Evolutionary conservation across 495 filamentous ascomycete genomes (phyloP).

Genomic region (Daldinia bambusicola): DNA sequence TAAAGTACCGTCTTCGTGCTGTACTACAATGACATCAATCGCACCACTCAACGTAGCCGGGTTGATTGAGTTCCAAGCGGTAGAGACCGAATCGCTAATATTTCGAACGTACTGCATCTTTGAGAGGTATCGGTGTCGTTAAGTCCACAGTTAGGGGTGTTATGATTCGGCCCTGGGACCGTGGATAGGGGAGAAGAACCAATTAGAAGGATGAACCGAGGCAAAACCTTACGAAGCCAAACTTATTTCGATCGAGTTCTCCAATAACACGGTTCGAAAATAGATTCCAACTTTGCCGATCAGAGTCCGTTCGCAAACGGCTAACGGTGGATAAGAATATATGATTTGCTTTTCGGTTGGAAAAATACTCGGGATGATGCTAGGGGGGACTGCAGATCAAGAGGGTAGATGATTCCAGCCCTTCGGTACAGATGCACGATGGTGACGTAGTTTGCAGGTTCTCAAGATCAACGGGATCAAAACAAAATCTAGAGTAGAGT

Average conservation of each 20-base stretch:
- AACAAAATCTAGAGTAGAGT: constrained; percentile 14
- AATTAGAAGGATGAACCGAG: constrained; percentile 14
- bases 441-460: constrained; percentile 41
- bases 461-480: constrained; percentile 20
- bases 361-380: constrained; percentile 8
- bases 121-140: background rate
- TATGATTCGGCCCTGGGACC: constrained; percentile 29
- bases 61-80: constrained; percentile 99
- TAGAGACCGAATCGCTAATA: constrained; percentile 93
- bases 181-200: constrained; percentile 9
- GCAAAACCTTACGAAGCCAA: background rate
- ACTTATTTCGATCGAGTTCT: background rate
- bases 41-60: constrained; percentile 96
- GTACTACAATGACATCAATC: constrained; percentile 98
- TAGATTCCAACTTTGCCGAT: constrained; percentile 11
- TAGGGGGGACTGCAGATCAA: background rate
- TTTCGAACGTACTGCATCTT: constrained; percentile 98
- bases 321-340: background rate
- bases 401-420: constrained; percentile 27
- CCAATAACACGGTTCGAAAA: background rate
- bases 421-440: constrained; percentile 27
- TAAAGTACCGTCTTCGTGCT: constrained; percentile 88
- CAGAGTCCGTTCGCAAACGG: background rate
- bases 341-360: constrained; percentile 1
- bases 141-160: background rate